phyloP scores from a whole-genome alignment of 371 early-diverging fungal species.

The Mortierella sp. region DNA sequence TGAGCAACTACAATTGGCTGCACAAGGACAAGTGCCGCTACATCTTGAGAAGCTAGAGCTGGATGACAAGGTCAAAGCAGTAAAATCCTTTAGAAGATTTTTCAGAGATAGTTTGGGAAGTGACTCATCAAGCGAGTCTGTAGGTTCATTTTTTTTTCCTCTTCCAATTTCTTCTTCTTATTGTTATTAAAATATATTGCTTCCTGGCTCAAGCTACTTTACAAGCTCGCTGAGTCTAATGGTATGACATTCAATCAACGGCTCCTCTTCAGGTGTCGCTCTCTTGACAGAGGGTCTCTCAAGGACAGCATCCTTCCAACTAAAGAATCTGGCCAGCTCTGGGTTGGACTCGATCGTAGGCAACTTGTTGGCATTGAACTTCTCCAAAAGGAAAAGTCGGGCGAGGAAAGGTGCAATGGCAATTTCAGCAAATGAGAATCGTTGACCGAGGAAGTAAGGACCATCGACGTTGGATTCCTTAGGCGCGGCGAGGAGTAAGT shows the following conservation, averaged over 20 bases:
- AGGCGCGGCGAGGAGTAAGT: slow-evolving; percentile 17
- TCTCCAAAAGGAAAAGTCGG: slow-evolving; percentile 28
- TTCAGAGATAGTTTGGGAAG: slow-evolving; percentile 36
- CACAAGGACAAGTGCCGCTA: slow-evolving; percentile 69
- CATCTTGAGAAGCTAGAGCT: slow-evolving; percentile 76
- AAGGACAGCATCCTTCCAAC: slow-evolving; percentile 39
- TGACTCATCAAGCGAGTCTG: slow-evolving; percentile 19
- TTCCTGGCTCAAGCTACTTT: no score
- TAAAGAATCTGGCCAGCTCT: slow-evolving; percentile 31
- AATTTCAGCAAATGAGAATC: slow-evolving; percentile 44
- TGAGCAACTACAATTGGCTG: slow-evolving; percentile 65
- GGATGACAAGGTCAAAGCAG: slow-evolving; percentile 66
- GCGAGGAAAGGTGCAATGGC: slow-evolving; percentile 31
- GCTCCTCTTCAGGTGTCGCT: slow-evolving; percentile 18
- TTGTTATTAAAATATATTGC: no score
- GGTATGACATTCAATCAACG: no score
- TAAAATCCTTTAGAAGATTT: slow-evolving; percentile 35
- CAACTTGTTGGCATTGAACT: slow-evolving; percentile 27
- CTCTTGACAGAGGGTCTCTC: slow-evolving; percentile 19
- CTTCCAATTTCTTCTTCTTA: no score
- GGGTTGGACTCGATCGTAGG: slow-evolving; percentile 25
- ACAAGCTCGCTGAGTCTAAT: no score
- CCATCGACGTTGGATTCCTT: slow-evolving; percentile 17
- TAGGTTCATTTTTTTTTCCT: no score
- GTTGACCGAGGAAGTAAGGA: slow-evolving; percentile 34